These are phyloP conservation scores for Macrocybe gigantea DNA, from an alignment of 768 basidiomycete species.

Conservation along the genomic window DNA sequence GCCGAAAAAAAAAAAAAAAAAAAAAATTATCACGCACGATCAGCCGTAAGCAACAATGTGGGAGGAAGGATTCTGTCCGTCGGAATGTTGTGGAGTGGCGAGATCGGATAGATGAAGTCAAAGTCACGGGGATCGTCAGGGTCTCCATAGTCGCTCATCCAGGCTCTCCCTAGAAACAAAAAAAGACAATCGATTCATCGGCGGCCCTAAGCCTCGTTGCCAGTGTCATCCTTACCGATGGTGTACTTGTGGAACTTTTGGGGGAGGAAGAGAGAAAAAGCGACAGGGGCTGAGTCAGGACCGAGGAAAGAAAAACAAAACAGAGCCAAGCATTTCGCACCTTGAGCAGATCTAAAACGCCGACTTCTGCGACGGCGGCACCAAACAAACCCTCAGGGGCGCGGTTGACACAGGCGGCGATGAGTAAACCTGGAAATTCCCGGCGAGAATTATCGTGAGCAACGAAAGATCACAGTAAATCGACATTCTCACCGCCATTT, in stretches of 20 bases:
- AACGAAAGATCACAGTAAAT: not conserved
- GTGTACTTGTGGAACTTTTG: constrained; percentile 68
- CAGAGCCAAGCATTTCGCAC: constrained; percentile 25
- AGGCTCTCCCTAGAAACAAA: constrained; percentile 49
- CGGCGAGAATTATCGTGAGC: not conserved
- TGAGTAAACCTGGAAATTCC: constrained; percentile 50
- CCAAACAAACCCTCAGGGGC: constrained; percentile 73
- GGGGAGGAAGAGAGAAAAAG: not conserved
- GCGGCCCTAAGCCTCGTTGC: too few relatives aligned
- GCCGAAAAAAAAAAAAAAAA: not conserved
- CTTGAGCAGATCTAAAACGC: constrained; percentile 76
- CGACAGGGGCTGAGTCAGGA: constrained; percentile 3
- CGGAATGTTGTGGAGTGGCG: constrained; percentile 78
- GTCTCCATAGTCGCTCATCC: constrained; percentile 77
- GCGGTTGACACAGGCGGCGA: constrained; percentile 82
- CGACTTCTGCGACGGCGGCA: constrained; percentile 77
- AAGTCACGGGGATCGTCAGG: constrained; percentile 73
- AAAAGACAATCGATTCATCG: not conserved
- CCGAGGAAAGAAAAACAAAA: not conserved
- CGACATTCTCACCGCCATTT: constrained; percentile 59
- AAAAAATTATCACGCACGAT: constrained; percentile 45
- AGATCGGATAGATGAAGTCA: constrained; percentile 78
- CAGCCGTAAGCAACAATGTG: constrained; percentile 73
- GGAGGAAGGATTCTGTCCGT: constrained; percentile 58
- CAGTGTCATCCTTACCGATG: constrained; percentile 40